Evolutionary conservation across 2,329 filamentous ascomycete genomes (phyloP), one percentile per base, ranked within the genome.

Genomic region (Geoglossum cookeanum): DNA sequence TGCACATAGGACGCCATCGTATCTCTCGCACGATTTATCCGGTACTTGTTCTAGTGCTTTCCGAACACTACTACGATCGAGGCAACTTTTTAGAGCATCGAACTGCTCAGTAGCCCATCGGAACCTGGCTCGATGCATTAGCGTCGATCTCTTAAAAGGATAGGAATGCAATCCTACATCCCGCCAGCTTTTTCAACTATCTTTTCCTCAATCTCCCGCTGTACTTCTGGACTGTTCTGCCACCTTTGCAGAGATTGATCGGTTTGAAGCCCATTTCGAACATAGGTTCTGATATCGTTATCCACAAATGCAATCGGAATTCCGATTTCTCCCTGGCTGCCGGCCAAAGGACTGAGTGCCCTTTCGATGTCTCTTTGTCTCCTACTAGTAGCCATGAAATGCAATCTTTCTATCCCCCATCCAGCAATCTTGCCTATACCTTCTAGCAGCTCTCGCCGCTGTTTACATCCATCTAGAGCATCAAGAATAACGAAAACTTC

Each of bases 401-500:
- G 45, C 15, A 55, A 42, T 3, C 29, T 33, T n/a, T 37, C 30
- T 9, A n/a, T n/a, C 11, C 15, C 29, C 45, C n/a, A 55, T n/a
- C 22, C 22, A n/a, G 8, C 33, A 33, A 35, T 55, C 27, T 57
- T 58, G 17, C 49, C 44, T 2, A 54, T 6, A n/a, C 33, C 13
- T 17, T 57, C 48, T n/a, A 58, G 30, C 2, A 57, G 29, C 15
- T 35, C 47, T 29, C 6, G 7, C 22, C 56, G 9, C 8, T 53
- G 29, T 11, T 61, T 35, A 29, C 60, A 67, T 62, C 69, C 67
- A 57, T 69, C 68, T 2, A 68, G 59, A 6, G 66, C 68, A 57
- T 69, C 67, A 7, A 68, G 48, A 2, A 69, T 11, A n/a, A 69
- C 59, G 30, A 63, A 67, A 0, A 30, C 11, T 15, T 58, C 35